Percentiles rank a stretch among this genome's conserved stretches.
phyloP scores from a whole-genome alignment of 2,329 filamentous ascomycete species.

The Leptographium lundbergii region DNA sequence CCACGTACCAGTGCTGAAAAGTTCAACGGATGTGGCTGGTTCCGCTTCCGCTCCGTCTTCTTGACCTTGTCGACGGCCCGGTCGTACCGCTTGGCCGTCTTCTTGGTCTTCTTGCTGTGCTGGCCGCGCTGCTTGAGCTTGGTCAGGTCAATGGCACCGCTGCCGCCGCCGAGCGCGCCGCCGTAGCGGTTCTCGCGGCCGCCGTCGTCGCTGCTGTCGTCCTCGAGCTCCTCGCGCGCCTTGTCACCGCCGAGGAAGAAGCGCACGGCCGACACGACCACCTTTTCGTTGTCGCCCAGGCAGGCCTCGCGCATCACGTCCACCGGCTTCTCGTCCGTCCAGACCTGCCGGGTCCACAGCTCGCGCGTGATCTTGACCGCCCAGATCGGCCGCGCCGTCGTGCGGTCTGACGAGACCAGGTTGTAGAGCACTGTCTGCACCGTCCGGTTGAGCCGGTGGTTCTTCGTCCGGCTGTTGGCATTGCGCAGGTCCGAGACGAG shows the following conservation, averaged over 20 bases:
- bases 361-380: conserved; percentile 91
- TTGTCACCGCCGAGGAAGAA: conserved; percentile 97
- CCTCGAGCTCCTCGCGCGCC: conserved; percentile 84
- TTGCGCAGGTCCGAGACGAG: conserved; percentile 84
- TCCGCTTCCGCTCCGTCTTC: conserved; percentile 76
- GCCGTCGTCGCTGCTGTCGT: conserved; percentile 77
- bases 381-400: conserved; percentile 83
- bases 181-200: conserved; percentile 16
- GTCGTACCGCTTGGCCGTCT: conserved; percentile 66
- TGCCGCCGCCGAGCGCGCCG: conserved; percentile 9
- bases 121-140: conserved; percentile 73
- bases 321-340: conserved; percentile 85
- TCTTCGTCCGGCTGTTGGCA: conserved; percentile 74
- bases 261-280: conserved; percentile 71
- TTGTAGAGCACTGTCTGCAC: conserved; percentile 92
- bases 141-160: conserved; percentile 49
- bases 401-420: conserved; percentile 71
- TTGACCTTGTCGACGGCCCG: conserved; percentile 75
- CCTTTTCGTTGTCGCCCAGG: conserved; percentile 84
- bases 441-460: conserved; percentile 85
- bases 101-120: conserved; percentile 95
- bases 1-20: conserved; percentile 62
- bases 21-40: conserved; percentile 75
- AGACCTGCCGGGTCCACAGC: conserved; percentile 92
- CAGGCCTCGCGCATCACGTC: conserved; percentile 95